phyloP scores from a whole-genome alignment of 202 grass and related monocot species.

The Bolboschoenoplectus hybrid region DNA sequence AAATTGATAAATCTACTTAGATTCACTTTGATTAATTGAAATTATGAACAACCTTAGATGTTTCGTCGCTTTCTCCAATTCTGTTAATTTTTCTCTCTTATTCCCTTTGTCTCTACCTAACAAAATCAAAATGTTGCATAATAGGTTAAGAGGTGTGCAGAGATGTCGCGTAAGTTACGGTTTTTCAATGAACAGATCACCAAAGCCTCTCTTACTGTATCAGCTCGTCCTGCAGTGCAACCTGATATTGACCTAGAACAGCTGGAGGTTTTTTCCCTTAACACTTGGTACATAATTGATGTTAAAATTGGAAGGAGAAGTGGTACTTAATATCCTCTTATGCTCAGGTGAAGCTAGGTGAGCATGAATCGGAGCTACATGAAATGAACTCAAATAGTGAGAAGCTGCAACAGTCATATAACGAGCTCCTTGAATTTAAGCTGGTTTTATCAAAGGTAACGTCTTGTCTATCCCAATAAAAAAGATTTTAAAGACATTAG shows the following conservation, averaged over 20 bases:
- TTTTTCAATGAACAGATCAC: slow-evolving; percentile 92
- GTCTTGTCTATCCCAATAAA: slow-evolving; percentile 44
- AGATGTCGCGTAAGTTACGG: slow-evolving; percentile 91
- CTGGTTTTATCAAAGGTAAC: slow-evolving; percentile 97
- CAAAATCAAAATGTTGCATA: slow-evolving; percentile 3
- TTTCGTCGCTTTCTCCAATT: background rate
- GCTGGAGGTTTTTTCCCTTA: slow-evolving; percentile 62
- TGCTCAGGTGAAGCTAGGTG: slow-evolving; percentile 68
- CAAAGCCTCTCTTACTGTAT: slow-evolving; percentile 69
- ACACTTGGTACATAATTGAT: slow-evolving; percentile 7
- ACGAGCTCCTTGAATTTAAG: slow-evolving; percentile 99
- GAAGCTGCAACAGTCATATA: slow-evolving; percentile 81
- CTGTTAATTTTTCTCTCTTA: background rate
- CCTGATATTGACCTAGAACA: slow-evolving; percentile 92
- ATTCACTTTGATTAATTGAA: slow-evolving; percentile 31
- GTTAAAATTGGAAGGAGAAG: slow-evolving; percentile 22
- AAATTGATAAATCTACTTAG: slow-evolving; percentile 36
- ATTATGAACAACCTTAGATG: slow-evolving; percentile 4
- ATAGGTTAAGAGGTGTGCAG: slow-evolving; percentile 90
- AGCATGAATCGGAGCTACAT: slow-evolving; percentile 92
- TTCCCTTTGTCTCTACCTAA: slow-evolving; percentile 21
- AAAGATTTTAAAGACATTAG: background rate
- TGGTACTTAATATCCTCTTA: slow-evolving; percentile 26
- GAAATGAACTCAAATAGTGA: slow-evolving; percentile 94
- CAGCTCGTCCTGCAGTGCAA: slow-evolving; percentile 68